A percentile compares a stretch with the other conserved stretches of the same genome.
These are phyloP conservation scores for Coemansia sp. DNA, from an alignment of 192 early-diverging fungal species.

Conservation along the genomic window DNA sequence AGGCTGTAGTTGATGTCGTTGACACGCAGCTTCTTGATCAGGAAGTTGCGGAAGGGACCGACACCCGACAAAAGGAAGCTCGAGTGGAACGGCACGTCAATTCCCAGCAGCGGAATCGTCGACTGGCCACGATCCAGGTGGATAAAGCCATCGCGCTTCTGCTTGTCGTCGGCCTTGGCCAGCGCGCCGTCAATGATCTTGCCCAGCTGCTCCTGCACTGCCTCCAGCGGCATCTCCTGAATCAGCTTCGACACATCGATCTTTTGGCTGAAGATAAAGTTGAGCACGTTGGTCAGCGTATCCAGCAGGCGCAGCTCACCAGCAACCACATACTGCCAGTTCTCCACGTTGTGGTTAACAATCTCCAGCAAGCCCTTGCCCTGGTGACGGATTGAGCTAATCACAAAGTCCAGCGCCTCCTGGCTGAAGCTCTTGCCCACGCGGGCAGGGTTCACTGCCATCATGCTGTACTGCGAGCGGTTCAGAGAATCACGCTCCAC, in stretches of 20 bases:
- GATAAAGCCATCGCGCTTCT: conserved; percentile 60
- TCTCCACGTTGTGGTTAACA: conserved; percentile 94
- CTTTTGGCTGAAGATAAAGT: conserved; percentile 74
- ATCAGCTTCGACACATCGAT: conserved; percentile 83
- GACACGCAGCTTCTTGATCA: conserved; percentile 67
- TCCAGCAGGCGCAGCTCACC: conserved; percentile 79
- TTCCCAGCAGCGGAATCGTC: conserved; percentile 85
- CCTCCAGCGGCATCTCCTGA: conserved; percentile 78
- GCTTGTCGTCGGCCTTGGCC: conserved; percentile 65
- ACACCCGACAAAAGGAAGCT: conserved; percentile 90
- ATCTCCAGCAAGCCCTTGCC: conserved; percentile 81
- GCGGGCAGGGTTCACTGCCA: conserved; percentile 85
- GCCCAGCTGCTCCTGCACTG: conserved; percentile 69
- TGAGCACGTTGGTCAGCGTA: conserved; percentile 72
- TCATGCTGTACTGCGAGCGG: conserved; percentile 85
- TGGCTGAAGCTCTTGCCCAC: conserved; percentile 82
- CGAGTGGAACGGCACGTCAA: conserved; percentile 97
- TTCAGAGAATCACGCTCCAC: conserved; percentile 71
- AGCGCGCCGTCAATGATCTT: conserved; percentile 74
- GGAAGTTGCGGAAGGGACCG: conserved; percentile 83
- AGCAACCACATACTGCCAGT: conserved; percentile 90
- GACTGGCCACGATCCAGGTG: conserved; percentile 81
- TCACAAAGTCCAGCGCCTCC: conserved; percentile 68
- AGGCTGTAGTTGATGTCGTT: conserved; percentile 75
- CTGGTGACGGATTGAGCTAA: conserved; percentile 73